Conservation (phyloP, 2,329 filamentous ascomycete species). For the Penicillium sp. region DNA sequence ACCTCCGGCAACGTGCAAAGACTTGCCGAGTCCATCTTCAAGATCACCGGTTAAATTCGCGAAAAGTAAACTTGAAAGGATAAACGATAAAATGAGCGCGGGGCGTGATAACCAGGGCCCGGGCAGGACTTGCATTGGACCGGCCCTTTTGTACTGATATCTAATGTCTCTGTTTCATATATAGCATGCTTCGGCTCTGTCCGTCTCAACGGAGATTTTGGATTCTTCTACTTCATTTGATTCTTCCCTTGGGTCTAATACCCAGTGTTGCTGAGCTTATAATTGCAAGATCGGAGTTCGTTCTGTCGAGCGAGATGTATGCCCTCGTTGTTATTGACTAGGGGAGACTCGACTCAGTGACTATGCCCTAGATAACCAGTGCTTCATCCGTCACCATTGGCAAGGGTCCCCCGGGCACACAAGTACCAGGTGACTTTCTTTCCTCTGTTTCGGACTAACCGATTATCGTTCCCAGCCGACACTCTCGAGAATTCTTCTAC, state of each 20-base stretch:
- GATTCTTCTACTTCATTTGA: constrained; percentile 8
- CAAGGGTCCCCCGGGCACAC: too few species aligned
- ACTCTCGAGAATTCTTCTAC: too few species aligned
- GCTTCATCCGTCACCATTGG: too few species aligned
- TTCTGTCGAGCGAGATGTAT: too few species aligned
- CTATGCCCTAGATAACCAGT: too few species aligned
- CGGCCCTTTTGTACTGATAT: constrained; percentile 28
- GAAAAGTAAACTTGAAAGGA: neutral
- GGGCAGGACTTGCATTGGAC: neutral
- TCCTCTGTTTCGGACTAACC: too few species aligned
- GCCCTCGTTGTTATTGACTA: too few species aligned
- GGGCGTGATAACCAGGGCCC: constrained; percentile 7
- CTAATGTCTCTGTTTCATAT: constrained; percentile 28
- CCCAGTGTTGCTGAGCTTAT: neutral
- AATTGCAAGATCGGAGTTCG: neutral
- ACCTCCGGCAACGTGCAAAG: constrained; percentile 52
- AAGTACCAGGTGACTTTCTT: too few species aligned
- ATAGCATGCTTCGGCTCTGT: constrained; percentile 27
- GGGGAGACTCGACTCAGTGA: too few species aligned
- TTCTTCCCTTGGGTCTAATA: neutral
- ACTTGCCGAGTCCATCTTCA: constrained; percentile 53
- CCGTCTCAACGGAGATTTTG: constrained; percentile 26
- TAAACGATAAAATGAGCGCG: constrained; percentile 10
- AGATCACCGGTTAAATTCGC: constrained; percentile 48
- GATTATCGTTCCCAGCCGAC: too few species aligned